Base-by-base conservation (phyloP, 257 asterid genomes). In the Ehretia macrophylla region DNA sequence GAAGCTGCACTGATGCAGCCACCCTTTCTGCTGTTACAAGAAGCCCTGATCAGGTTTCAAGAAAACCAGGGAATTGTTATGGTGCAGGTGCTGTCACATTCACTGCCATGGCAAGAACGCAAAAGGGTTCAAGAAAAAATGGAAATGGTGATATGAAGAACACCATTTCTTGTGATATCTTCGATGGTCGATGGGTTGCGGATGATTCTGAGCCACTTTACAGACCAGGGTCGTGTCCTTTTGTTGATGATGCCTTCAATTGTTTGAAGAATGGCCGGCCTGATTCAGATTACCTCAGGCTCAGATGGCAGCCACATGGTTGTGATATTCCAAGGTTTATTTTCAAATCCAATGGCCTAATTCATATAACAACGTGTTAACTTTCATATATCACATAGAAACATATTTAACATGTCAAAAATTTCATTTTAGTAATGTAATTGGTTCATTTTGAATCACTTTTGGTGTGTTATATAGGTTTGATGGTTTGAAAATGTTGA, bases 261-360 rank as follows among this genome's bases (percentile, higher is more conserved):
- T 82, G 90, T 38, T 73, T 85, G 85, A 79, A 79, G 79, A 85
- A 85, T 46, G 90, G 94, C 1, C 67, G 85, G 40, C 70, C 54
- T 14, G 90, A 85, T 70, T 66, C 79, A 1, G 82, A 69, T 22
- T 85, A 73, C 66, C 58, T 67, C 23, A 71, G 50, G 75, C 82
- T 77, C 23, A 70, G 63, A 39, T 85, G 87, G 87, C 71, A 80
- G 27, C 85, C 90, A 17, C 68, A 48, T n/a, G 56, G 74, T 56
- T 82, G 87, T 48, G 71, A 80, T 14, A 68, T 85, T 35, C 94
- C 94, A 58, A 82, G 88, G 92, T 83, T 47, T 17, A n/a, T 8
- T 27, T 27, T 27, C 35, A 3, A 27, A 27, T n/a, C n/a, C 35
- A 6, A 27, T 27, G 35, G 3, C 6, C 3, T 3, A 6, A 27